These are phyloP conservation scores for Nakaseomyces kungkrabaensis DNA, from an alignment of 1,139 yeast species.

Conservation along the genomic window DNA sequence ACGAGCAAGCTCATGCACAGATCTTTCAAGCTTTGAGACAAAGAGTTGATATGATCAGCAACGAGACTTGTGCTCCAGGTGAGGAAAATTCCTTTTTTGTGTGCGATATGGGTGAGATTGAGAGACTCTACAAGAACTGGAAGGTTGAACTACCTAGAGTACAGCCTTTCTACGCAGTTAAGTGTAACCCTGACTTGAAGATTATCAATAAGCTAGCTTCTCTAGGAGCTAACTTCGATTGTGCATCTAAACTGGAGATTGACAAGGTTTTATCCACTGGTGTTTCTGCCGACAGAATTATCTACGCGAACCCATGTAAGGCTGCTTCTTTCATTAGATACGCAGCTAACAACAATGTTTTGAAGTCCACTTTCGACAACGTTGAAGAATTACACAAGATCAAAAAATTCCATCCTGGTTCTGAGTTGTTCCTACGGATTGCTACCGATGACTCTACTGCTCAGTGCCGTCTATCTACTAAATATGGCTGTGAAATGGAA, in stretches of 20 bases:
- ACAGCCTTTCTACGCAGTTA: constrained; percentile 83
- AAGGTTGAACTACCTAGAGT: constrained; percentile 53
- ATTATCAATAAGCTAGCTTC: constrained; percentile 49
- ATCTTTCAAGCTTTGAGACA: constrained; percentile 37
- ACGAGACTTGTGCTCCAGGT: constrained; percentile 58
- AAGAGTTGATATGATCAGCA: constrained; percentile 42
- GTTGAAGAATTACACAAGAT: constrained; percentile 74
- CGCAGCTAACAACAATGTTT: constrained; percentile 48
- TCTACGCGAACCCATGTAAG: constrained; percentile 94
- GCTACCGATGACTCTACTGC: constrained; percentile 87
- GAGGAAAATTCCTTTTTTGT: constrained; percentile 85
- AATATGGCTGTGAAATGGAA: constrained; percentile 71
- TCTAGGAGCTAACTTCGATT: constrained; percentile 76
- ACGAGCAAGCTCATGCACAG: constrained; percentile 23
- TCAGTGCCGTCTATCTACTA: constrained; percentile 77
- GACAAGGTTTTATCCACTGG: constrained; percentile 55
- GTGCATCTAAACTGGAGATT: constrained; percentile 86
- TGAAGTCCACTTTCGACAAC: constrained; percentile 83
- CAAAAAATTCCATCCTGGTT: constrained; percentile 53
- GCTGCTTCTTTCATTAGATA: constrained; percentile 69
- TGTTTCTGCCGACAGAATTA: constrained; percentile 53
- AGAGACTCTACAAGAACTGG: constrained; percentile 58
- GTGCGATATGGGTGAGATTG: constrained; percentile 71
- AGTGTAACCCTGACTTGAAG: constrained; percentile 71
- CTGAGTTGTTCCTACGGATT: constrained; percentile 67